Conservation (phyloP, 2,329 filamentous ascomycete genomes). For the Ophiostoma angusticollis region DNA sequence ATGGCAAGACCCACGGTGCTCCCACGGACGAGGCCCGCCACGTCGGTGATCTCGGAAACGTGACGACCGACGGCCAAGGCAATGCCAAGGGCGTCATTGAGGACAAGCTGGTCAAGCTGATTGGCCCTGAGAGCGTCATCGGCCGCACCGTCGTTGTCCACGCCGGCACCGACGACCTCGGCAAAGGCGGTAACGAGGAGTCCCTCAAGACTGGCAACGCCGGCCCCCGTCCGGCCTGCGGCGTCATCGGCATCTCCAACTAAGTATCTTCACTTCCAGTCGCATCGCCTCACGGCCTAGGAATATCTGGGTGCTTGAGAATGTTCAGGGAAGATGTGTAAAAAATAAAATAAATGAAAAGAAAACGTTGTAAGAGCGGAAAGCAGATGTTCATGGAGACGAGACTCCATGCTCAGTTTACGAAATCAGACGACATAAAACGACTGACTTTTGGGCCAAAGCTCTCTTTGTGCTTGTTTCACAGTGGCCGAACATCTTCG, state of each 20-base stretch:
- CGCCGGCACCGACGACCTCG: slow-evolving; percentile 90
- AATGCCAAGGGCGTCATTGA: slow-evolving; percentile 69
- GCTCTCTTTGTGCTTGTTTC: too few species aligned
- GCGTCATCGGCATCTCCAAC: slow-evolving; percentile 81
- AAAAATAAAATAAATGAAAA: not conserved
- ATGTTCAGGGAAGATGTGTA: not conserved
- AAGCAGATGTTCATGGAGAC: too few species aligned
- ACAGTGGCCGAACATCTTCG: too few species aligned
- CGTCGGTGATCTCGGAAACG: slow-evolving; percentile 95
- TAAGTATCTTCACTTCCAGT: slow-evolving; percentile 29
- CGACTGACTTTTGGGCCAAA: too few species aligned
- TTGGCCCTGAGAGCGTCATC: slow-evolving; percentile 87
- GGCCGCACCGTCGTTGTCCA: slow-evolving; percentile 94
- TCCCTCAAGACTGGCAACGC: slow-evolving; percentile 98
- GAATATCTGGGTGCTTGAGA: not conserved
- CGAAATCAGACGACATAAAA: too few species aligned
- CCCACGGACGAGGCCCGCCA: slow-evolving; percentile 75
- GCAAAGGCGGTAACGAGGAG: slow-evolving; percentile 82
- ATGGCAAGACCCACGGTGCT: slow-evolving; percentile 82
- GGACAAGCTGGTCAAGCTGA: slow-evolving; percentile 86
- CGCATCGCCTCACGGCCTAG: not conserved
- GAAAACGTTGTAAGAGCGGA: too few species aligned
- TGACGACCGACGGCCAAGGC: slow-evolving; percentile 87
- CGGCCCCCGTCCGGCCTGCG: slow-evolving; percentile 84
- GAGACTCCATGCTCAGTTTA: too few species aligned